Base-by-base conservation (phyloP, 1,284 basidiomycete species). In the Meripilus lineatus region DNA sequence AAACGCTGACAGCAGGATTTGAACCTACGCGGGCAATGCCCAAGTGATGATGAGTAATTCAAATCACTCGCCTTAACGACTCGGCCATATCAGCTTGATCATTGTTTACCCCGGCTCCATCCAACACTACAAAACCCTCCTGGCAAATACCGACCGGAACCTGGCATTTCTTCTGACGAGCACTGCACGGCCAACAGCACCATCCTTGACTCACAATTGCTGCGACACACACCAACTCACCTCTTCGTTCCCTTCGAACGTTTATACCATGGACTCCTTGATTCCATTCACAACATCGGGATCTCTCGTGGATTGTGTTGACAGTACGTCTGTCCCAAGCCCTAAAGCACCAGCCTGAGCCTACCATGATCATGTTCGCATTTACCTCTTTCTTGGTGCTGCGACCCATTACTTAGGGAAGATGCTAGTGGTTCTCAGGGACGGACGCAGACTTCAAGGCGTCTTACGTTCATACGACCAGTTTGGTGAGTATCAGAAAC, bases 391-490 rank as follows among this genome's bases (percentile, higher is more conserved):
- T 44, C 50, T 46, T 47, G 43, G 44, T 44, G 22, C 38, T 40
- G 28, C 24, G 33, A 34, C 34, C 33, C 33, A 14, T 32, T 46
- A 32, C 49, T 52, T 68, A 98, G 93, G 97, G 74, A 99, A 98
- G 81, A 95, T 99, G 80, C 78, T 99, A 44, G 94, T 98, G 42
- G 82, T 98, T 55, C 74, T 99, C 48, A 79, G 96, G 64, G 96
- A 99, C 64, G 96, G 96, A 41, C 77, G 93, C 58, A 99, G 98
- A 67, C 76, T 98, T 34, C 88, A 97, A 55, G 96, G 96, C 25
- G 93, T 99, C 25, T 70, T 99, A 55, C 75, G 96, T 44, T 96
- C 93, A 18, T 99, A 99, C 65, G 96, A 99, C 72, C 96, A 99
- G 64, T 99, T 98, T 60, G 95, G 95, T 98, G 66, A 57, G 88